These are phyloP conservation scores for Suillus clintonianus DNA, from an alignment of 768 basidiomycete genomes.

Conservation along the genomic window DNA sequence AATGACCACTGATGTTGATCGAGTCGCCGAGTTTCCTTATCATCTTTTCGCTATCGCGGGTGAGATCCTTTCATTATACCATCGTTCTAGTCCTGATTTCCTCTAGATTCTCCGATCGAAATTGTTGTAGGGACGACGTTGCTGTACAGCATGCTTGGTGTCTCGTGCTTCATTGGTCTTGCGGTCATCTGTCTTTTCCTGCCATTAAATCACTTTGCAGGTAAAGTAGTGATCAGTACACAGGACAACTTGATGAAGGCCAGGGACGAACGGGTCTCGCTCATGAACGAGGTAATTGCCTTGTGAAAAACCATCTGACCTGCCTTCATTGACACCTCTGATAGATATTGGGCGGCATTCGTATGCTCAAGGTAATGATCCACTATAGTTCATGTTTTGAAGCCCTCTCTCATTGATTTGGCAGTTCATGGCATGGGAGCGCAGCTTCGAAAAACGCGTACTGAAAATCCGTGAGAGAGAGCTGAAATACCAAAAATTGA, in stretches of 20 bases:
- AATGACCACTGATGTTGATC: constrained; percentile 93
- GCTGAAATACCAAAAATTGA: constrained; percentile 80
- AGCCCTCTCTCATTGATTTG: neutral
- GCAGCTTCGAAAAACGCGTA: constrained; percentile 80
- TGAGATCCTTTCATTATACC: constrained; percentile 27
- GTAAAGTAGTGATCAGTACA: constrained; percentile 73
- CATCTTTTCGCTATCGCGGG: constrained; percentile 76
- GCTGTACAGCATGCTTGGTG: constrained; percentile 76
- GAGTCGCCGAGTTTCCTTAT: constrained; percentile 84
- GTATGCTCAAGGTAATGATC: constrained; percentile 73
- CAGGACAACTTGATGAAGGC: constrained; percentile 92
- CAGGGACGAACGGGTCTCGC: constrained; percentile 82
- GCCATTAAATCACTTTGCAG: constrained; percentile 84
- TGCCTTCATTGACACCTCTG: neutral
- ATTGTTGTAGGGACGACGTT: constrained; percentile 73
- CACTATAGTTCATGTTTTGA: neutral
- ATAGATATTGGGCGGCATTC: constrained; percentile 79
- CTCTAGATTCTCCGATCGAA: constrained; percentile 74
- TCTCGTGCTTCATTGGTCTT: constrained; percentile 78
- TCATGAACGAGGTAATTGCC: constrained; percentile 79
- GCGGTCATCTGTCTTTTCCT: constrained; percentile 69
- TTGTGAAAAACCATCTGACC: neutral
- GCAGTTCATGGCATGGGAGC: constrained; percentile 94
- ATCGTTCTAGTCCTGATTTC: neutral
- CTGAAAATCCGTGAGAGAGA: constrained; percentile 77